Base-by-base conservation (phyloP, 192 early-diverging fungal genomes). In the Physocladia obscura region DNA sequence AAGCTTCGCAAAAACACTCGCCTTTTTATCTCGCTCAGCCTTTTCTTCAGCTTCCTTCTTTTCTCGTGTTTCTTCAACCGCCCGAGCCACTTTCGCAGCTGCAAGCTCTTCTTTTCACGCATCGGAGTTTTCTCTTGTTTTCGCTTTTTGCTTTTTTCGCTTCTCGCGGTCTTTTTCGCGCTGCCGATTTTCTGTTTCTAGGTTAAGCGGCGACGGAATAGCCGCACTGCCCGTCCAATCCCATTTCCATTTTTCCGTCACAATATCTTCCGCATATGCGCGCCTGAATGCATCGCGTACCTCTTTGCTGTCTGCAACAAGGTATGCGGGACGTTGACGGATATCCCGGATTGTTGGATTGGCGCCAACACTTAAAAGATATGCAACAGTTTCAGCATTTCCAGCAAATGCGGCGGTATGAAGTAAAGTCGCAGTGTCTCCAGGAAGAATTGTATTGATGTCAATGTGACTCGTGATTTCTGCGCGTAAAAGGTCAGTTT, bases 251-350 rank as follows among this genome's bases (percentile, higher is more conserved):
- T 17, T 35, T 37, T 59, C 36, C 11, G 57, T 11, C 5, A 4
- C 17, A 11, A 4, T 37, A 13, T 83, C 52, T 17, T 73, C 59
- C 26, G 83, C 81, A 81, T 90, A 87, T 50, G 79, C 87, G 26
- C 92, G 76, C 11, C 92, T 79, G 72, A 92, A 94, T 4, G 77
- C 82, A 74, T 93, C 92, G 15, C 91, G 78, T 0, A 82, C 84
- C 31, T 85, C 80, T 71, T 93, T 93, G 62, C 81, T 77, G n/a
- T 81, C 81, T 15, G 88, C 83, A 11, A 92, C 70, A 29, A 91
- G 89, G 68, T 94, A 94, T 0, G 92, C 81, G 11, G 50, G 37
- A 15, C 65, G 76, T 79, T 36, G 76, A 62, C 11, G 80, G 76
- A 11, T 64, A 3, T 62, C 74, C 15, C 55, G 37, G 0, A 83